Evolutionary conservation across 345 rosid genomes (phyloP).

Genomic region (Camelina neglecta): DNA sequence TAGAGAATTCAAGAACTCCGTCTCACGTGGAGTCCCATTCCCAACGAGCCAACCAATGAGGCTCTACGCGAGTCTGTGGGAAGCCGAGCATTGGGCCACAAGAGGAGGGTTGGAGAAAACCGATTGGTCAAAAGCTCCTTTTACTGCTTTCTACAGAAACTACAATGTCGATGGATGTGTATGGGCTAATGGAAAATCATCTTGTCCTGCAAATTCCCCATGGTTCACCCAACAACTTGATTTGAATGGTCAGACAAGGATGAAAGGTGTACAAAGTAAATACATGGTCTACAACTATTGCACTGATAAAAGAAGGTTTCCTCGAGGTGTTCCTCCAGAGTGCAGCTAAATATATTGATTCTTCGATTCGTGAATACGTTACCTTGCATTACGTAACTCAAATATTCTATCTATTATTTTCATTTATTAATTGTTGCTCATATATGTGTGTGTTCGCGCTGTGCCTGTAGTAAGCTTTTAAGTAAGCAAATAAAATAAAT

Average conservation of each 20-base stretch:
- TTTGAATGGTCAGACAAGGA: not conserved
- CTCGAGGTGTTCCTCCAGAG: constrained; percentile 42
- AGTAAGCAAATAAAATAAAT: constrained; percentile 18
- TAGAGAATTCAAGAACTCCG: constrained; percentile 61
- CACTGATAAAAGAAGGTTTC: constrained; percentile 44
- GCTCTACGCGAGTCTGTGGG: constrained; percentile 59
- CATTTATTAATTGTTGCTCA: constrained; percentile 10
- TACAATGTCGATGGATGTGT: constrained; percentile 52
- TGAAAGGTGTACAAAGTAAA: constrained; percentile 40
- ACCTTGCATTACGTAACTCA: constrained; percentile 27
- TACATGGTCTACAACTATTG: constrained; percentile 51
- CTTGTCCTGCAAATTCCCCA: constrained; percentile 31
- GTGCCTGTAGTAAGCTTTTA: not conserved
- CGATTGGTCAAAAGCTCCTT: constrained; percentile 72
- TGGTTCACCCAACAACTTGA: constrained; percentile 44
- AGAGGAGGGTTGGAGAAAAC: constrained; percentile 69
- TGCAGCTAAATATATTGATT: constrained; percentile 37
- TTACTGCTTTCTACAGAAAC: constrained; percentile 64
- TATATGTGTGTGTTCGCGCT: not conserved
- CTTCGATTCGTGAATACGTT: constrained; percentile 27
- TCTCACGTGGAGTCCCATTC: constrained; percentile 52
- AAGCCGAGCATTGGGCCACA: constrained; percentile 73
- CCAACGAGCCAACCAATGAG: constrained; percentile 64
- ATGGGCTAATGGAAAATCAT: constrained; percentile 44
- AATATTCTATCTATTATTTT: constrained; percentile 3